Evolutionary conservation across 805 yeast genomes (phyloP).

Genomic region (Saturnispora serradocipensis): DNA sequence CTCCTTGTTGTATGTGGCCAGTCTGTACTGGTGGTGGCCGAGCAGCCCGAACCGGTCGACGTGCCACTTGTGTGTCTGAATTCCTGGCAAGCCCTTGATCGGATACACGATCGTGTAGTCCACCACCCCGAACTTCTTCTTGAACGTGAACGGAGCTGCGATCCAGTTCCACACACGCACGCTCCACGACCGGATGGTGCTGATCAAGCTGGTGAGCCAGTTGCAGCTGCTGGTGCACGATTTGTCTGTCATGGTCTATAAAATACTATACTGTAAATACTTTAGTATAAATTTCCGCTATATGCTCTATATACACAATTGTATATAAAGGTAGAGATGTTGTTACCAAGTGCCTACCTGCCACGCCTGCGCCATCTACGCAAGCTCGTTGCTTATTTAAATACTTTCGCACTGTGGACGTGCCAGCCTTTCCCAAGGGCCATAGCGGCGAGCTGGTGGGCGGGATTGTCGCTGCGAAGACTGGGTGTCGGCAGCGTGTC

Average conservation of each 20-base stretch:
- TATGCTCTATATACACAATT: too few relatives aligned
- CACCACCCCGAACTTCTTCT: slow-evolving; percentile 6
- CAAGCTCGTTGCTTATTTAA: neutral
- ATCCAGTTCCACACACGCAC: neutral
- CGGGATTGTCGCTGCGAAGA: too few relatives aligned
- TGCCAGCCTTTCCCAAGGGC: neutral
- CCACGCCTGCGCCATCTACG: neutral
- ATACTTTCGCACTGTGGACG: neutral
- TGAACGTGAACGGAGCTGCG: neutral
- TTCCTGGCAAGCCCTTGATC: slow-evolving; percentile 22
- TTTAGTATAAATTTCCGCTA: too few relatives aligned
- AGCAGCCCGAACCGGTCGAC: slow-evolving; percentile 22
- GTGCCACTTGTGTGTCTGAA: slow-evolving; percentile 21
- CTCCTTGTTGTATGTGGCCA: slow-evolving; percentile 14
- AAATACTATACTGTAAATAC: neutral
- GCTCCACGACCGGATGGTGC: neutral
- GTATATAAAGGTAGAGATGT: too few relatives aligned
- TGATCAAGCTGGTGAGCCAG: neutral
- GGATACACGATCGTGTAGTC: slow-evolving; percentile 23
- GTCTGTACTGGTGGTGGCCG: slow-evolving; percentile 23
- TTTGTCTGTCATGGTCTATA: neutral
- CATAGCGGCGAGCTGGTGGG: too few relatives aligned
- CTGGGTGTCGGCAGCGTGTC: too few relatives aligned
- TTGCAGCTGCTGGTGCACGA: neutral
- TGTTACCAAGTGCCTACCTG: neutral